Evolutionary conservation across 805 yeast species (phyloP), one percentile per base, ranked within the genome.

Genomic region (Saccharomycopsis sp.): DNA sequence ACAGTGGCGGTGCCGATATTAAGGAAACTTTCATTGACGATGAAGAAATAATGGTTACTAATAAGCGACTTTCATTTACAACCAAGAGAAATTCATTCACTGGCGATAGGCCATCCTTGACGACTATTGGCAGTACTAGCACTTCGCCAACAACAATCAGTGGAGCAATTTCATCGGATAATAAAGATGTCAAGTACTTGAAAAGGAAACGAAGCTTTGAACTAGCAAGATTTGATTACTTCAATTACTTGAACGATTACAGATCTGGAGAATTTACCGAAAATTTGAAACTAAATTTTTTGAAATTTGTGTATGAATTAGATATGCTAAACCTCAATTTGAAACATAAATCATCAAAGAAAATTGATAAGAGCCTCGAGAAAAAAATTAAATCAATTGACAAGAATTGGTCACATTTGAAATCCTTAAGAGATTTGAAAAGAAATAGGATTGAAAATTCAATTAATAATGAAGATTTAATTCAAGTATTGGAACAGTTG

Each of bases 201-300:
- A 43, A 48, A 19, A 65, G 66, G 48, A 53, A 68, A 23, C 61
- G 68, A 41, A 50, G 51, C 0, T 72, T 68, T 53, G 76, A 72
- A 47, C 53, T 70, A 1, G 60, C 66, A 9, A 67, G 74, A 45
- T 64, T 69, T 43, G 74, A 71, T 41, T 74, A 74, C 55, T 60
- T 67, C 53, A 68, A 67, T 50, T 65, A 62, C 33, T 54, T 74
- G 40, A 65, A 53, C 40, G 56, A 51, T 21, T 54, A 53, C 34
- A 51, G 48, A 32, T 53, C 56, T 32, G 63, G 63, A 2, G 33
- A 46, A 8, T 32, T 45, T 40, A 31, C 24, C 17, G 43, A 45
- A 29, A 17, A 27, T 14, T 16, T 48, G 27, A 43, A 42, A 27
- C 16, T 41, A 6, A 29, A 23, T 16, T 23, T 48, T 32, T 35